phyloP scores from a whole-genome alignment of 2,329 filamentous ascomycete species.

The Ophiocordyceps sinensis region DNA sequence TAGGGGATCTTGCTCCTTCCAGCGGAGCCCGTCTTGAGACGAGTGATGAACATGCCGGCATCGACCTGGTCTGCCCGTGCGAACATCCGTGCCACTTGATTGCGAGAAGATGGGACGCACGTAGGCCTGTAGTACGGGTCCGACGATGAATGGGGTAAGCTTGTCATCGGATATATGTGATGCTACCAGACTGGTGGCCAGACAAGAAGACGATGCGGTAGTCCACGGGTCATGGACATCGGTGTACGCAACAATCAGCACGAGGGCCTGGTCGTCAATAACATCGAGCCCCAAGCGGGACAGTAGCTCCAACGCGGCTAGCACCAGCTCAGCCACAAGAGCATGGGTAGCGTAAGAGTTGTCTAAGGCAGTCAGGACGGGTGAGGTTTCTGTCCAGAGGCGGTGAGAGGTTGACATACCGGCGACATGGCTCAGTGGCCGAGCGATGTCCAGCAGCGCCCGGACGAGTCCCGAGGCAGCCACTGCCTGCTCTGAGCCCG shows the following conservation, averaged over 20 bases:
- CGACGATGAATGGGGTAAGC: slow-evolving; percentile 28
- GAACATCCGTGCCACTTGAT: slow-evolving; percentile 26
- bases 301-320: slow-evolving; percentile 15
- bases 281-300: slow-evolving; percentile 1
- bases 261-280: slow-evolving; percentile 10
- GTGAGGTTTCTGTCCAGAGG: not conserved
- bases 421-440: not conserved
- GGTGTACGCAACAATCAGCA: slow-evolving; percentile 18
- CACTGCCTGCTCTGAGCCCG: not conserved
- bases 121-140: slow-evolving; percentile 45
- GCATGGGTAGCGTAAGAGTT: not conserved
- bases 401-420: not conserved
- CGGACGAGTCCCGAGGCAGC: not conserved
- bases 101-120: slow-evolving; percentile 54
- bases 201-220: slow-evolving; percentile 13
- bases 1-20: not conserved
- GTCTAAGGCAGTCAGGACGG: not conserved
- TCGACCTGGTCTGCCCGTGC: slow-evolving; percentile 14
- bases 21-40: not conserved
- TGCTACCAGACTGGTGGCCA: slow-evolving; percentile 18
- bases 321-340: slow-evolving; percentile 10
- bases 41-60: not conserved
- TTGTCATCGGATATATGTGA: slow-evolving; percentile 8
- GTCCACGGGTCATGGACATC: slow-evolving; percentile 23
- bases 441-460: not conserved